Base-by-base conservation (phyloP, 2,329 filamentous ascomycete genomes). In the Gnomoniopsis sp. region DNA sequence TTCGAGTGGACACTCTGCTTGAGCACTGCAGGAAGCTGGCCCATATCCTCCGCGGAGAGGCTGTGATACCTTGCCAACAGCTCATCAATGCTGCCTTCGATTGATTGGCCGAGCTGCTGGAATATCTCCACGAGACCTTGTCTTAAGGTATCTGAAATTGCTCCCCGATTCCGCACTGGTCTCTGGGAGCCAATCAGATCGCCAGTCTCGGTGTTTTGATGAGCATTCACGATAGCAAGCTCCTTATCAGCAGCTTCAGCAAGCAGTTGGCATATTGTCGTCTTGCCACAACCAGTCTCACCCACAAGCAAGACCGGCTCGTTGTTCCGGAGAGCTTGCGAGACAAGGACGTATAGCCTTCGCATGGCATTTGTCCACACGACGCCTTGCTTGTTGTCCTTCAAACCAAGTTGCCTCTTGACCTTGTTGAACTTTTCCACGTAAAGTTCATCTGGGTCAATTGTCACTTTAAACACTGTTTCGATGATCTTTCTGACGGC, bases 351-450 rank as follows among this genome's bases (percentile, higher is more conserved):
- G 69, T 93, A 98, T 0, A 99, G 79, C 53, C 95, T 84, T 17
- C 91, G 87, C 93, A 99, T 99, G 0, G 93, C 92, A 64, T 87
- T 86, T 0, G 95, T 99, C 95, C 95, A 99, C 2, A 99, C 91
- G 49, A 99, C 87, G 1, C 82, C 83, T 60, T 88, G 84, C 2
- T 73, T 70, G 63, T 86, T 85, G 0, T 75, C 66, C 41, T 75
- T 75, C 12, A 71, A 66, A 21, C 76, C 71, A 34, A 82, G 74
- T 15, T 77, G 74, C 58, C 77, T 76, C 58, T 88, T 79, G 63
- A 85, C 83, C 2, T 85, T 78, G 7, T 85, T 80, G 30, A 76
- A 73, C 0, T 76, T 72, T n/a, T 79, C 72, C 53, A 86, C 84
- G 70, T 98, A 99, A 6, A 99, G 77, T 7, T 79, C 71, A 46